These are phyloP conservation scores for Venturia nashicola DNA, from an alignment of 2,329 filamentous ascomycete species.

Conservation along the genomic window DNA sequence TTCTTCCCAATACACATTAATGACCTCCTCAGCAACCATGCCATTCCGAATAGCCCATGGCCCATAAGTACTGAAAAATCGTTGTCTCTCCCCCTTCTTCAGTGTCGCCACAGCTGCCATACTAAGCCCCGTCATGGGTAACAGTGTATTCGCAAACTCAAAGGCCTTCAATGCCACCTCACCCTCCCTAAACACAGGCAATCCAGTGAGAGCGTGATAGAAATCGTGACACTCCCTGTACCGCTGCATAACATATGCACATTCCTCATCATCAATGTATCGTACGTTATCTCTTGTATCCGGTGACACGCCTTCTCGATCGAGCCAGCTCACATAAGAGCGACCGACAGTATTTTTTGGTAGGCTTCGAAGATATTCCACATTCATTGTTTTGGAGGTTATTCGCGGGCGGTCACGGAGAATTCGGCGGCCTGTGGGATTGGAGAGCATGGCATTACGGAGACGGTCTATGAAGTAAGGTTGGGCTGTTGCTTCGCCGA, in stretches of 20 bases:
- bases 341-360: slow-evolving; percentile 65
- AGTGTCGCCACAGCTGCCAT: slow-evolving; percentile 57
- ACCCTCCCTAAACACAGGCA: slow-evolving; percentile 87
- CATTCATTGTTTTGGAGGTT: slow-evolving; percentile 56
- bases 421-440: slow-evolving; percentile 77
- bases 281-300: slow-evolving; percentile 74
- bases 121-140: slow-evolving; percentile 90
- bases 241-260: slow-evolving; percentile 96
- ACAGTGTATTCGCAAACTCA: slow-evolving; percentile 85
- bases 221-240: slow-evolving; percentile 98
- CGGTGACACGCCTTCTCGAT: slow-evolving; percentile 82
- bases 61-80: slow-evolving; percentile 64
- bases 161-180: slow-evolving; percentile 97
- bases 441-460: slow-evolving; percentile 77
- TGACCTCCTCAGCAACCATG: slow-evolving; percentile 60
- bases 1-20: slow-evolving; percentile 98
- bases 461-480: slow-evolving; percentile 93
- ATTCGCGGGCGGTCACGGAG: slow-evolving; percentile 82
- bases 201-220: slow-evolving; percentile 84
- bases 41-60: slow-evolving; percentile 90
- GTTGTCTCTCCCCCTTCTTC: slow-evolving; percentile 48
- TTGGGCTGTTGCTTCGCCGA: slow-evolving; percentile 89
- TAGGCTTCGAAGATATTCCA: slow-evolving; percentile 59
- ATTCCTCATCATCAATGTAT: slow-evolving; percentile 91
- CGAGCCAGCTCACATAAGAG: slow-evolving; percentile 82